Evolutionary conservation across 371 early-diverging fungal species (phyloP), one percentile per base, ranked within the genome.

Genomic region (Rhizopus arrhizus): DNA sequence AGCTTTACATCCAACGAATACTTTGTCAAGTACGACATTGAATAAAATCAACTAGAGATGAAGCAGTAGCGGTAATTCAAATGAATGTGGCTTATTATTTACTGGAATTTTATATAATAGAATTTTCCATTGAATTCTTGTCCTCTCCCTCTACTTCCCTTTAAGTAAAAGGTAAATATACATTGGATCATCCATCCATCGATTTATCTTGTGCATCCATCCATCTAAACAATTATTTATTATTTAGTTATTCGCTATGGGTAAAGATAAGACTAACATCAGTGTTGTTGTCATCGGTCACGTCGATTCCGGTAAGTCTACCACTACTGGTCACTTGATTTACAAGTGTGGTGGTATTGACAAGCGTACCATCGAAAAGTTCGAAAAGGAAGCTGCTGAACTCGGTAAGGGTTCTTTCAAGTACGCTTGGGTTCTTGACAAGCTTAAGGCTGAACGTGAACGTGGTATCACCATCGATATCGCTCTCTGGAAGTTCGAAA

Each of bases 241-340:
- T 43, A 0, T 15, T 15, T 43, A 15, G 60, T 35, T 58, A 11
- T 15, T 43, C 33, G 62, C 62, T 53, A 94, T 95, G 95, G 95
- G 95, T 76, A 94, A 95, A 82, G 96, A 94, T 78, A 95, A 96
- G 89, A 79, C 74, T 79, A 94, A 94, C 89, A 87, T 95, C 82
- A 94, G 92, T 90, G 90, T 98, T 84, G 95, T 98, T 81, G 97
- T 99, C 87, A 97, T 98, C 81, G 99, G 99, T 69, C 99, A 99
- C 92, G 99, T 99, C 89, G 99, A 96, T 87, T 94, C 95, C 73
- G 81, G 80, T 64, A 80, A 80, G 69, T 80, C 81, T 69, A 80
- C 81, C 68, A 80, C 77, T 53, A 79, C 78, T 58, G 78, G 99
- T 80, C 98, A 96, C 85, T 91, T 99, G 83, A 93, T 99, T 84